phyloP scores from a whole-genome alignment of 129 eudicot species.

The Helianthus annuus region HanXRQr2.0-SUNRISE NC_035436.2:206843131-206843630 shows the following conservation, averaged over 20 bases:
- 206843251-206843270: slow-evolving; percentile 57
- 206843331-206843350: slow-evolving; percentile 42
- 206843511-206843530: slow-evolving; percentile 10
- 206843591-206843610: no score
- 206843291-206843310: slow-evolving; percentile 35
- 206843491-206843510: slow-evolving; percentile 41
- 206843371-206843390: slow-evolving; percentile 39
- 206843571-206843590: no score
- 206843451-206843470: slow-evolving; percentile 36
- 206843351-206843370: slow-evolving; percentile 46
- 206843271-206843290: slow-evolving; percentile 54
- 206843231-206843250: slow-evolving; percentile 24
- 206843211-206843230: slow-evolving; percentile 30
- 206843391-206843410: slow-evolving; percentile 63
- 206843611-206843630: no score
- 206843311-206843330: slow-evolving; percentile 50
- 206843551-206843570: neutral
- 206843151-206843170: slow-evolving; percentile 15
- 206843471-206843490: slow-evolving; percentile 43
- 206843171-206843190: slow-evolving; percentile 23
- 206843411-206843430: slow-evolving; percentile 23
- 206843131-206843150: slow-evolving; percentile 14
- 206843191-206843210: slow-evolving; percentile 38
- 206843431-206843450: slow-evolving; percentile 2
- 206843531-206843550: slow-evolving; percentile 29